Evolutionary conservation across 2,329 filamentous ascomycete species (phyloP).

Genomic region (Venturia effusa): DNA sequence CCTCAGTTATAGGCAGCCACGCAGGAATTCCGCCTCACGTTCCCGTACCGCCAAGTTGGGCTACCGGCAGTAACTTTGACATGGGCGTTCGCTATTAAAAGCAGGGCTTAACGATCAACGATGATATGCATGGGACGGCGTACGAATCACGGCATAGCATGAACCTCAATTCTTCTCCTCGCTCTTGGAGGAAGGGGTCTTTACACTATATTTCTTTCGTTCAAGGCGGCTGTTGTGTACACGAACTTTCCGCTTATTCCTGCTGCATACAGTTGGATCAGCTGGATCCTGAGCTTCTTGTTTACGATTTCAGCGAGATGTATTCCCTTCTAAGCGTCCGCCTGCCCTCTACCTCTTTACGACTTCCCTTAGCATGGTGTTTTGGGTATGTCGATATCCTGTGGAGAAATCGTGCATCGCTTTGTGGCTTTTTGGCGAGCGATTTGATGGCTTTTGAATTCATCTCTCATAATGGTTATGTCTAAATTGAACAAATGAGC

Average conservation of each 20-base stretch:
- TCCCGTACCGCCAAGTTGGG: constrained; percentile 5
- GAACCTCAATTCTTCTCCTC: background rate
- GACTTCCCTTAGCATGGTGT: constrained; percentile 7
- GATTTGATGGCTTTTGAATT: background rate
- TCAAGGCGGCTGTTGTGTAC: background rate
- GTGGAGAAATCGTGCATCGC: background rate
- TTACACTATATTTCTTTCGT: background rate
- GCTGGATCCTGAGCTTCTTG: background rate
- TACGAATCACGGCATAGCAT: constrained; percentile 5
- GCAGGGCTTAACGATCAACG: background rate
- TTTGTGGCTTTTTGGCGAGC: background rate
- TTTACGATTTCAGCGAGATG: background rate
- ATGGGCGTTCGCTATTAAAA: background rate
- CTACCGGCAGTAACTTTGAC: background rate
- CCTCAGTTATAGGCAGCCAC: background rate
- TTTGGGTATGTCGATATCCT: background rate
- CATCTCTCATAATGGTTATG: background rate
- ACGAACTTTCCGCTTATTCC: background rate
- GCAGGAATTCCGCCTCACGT: constrained; percentile 5
- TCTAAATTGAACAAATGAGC: background rate
- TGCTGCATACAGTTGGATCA: background rate
- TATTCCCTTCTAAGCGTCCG: background rate
- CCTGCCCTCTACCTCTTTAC: background rate
- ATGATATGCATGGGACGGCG: background rate
- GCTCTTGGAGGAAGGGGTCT: background rate